Percentiles rank a stretch among this genome's conserved stretches.
Conservation (phyloP, 441 rosid genomes). For the Adansonia madagascariensis region DNA sequence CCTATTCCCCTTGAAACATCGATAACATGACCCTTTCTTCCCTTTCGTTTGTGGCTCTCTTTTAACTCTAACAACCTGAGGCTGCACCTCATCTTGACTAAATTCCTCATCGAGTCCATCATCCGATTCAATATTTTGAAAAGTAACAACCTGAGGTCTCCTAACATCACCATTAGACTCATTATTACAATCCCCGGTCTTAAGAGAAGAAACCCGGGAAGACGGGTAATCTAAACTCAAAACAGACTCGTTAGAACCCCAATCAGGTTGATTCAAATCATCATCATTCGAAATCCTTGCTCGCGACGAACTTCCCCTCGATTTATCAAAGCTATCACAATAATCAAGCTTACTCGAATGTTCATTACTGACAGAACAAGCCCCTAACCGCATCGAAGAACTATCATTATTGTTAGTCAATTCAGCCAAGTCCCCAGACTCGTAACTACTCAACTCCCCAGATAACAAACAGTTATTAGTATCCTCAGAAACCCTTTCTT, state of each 20-base stretch:
- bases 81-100: constrained; percentile 52
- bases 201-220: constrained; percentile 67
- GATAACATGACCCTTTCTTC: constrained; percentile 77
- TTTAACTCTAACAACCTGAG: constrained; percentile 44
- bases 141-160: constrained; percentile 66
- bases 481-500: constrained; percentile 45
- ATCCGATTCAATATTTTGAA: constrained; percentile 69
- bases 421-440: constrained; percentile 43
- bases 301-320: constrained; percentile 51
- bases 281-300: constrained; percentile 44
- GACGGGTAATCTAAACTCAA: constrained; percentile 88
- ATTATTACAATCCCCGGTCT: constrained; percentile 54
- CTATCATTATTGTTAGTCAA: constrained; percentile 41
- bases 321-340: constrained; percentile 65
- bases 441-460: constrained; percentile 65
- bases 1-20: constrained; percentile 78
- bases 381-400: constrained; percentile 35
- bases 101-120: constrained; percentile 53
- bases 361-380: constrained; percentile 41
- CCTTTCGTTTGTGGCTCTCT: constrained; percentile 64
- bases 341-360: constrained; percentile 46
- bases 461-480: constrained; percentile 48
- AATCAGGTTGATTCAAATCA: constrained; percentile 57
- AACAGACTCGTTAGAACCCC: constrained; percentile 82
- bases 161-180: constrained; percentile 54